Evolutionary conservation across 2,329 filamentous ascomycete species (phyloP), one percentile per base, ranked within the genome.

Genomic region (Claviceps sp.): DNA sequence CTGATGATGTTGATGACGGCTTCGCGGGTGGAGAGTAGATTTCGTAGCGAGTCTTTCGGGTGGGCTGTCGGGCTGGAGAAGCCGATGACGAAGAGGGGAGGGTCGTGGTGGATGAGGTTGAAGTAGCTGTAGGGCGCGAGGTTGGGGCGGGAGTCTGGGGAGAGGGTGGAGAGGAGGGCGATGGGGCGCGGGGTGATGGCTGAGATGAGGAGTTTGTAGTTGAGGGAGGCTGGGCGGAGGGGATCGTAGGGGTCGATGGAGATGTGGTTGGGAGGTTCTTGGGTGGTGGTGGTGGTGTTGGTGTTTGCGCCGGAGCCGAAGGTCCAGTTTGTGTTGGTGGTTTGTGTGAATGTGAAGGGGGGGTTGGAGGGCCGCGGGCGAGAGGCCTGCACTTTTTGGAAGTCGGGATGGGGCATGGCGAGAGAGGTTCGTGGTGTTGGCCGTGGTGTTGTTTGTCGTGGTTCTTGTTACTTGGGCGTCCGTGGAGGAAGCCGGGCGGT

Each of bases 151-250:
- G 61, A 67, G 22, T 86, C 87, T 61, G 89, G 84, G 3, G 67
- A 59, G 22, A 68, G 64, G 10, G 80, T 80, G 54, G 75, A 79
- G 37, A 83, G 63, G 64, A 84, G 78, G 50, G 77, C 80, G 62
- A 96, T 84, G 13, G 91, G 91, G 13, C 91, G 80, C 1, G 91
- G 91, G 16, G 89, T 77, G 58, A 96, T 80, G 56, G 81, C 82
- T 17, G 82, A 87, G 67, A 96, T 95, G 55, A 96, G 74, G 14
- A 96, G 78, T 70, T 95, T 95, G 78, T 97, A 96, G 75, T 96
- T 96, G 70, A 78, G 81, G 1, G 73, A 70, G 0, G 80, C 69
- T 0, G 81, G 76, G 0, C 90, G 78, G 37, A 82, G 86, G 30
- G 81, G 71, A 52, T 76, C 84, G 65, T 90, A 82, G 0, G 90